Base-by-base conservation (phyloP, 2,329 filamentous ascomycete genomes). In the Aspergillus clavatus region DNA sequence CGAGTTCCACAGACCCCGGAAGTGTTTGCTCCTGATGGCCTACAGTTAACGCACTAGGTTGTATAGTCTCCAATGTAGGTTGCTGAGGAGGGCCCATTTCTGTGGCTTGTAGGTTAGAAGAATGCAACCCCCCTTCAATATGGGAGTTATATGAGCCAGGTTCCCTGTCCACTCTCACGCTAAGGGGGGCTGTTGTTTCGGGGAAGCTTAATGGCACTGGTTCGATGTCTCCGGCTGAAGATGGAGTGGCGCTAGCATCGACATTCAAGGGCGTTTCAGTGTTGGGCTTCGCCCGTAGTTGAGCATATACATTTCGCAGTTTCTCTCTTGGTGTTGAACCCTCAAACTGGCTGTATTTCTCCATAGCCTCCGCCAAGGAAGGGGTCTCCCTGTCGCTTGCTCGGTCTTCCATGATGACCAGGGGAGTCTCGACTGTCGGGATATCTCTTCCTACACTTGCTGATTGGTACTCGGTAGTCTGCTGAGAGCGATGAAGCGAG, bases 201-300 rank as follows among this genome's bases (percentile, higher is more conserved):
- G 63, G 61, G 2, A 60, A 61, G 44, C 8, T 54, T 45, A 62
- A 55, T 2, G 49, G 52, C 7, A 57, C 55, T 36, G 68, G 55
- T 27, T 70, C 65, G 26, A 71, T 67, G 56, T 70, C 68, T 5
- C 61, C 67, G 3, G 62, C 58, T 23, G 67, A 70, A n/a, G 69
- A 71, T n/a, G 69, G 67, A 5, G 68, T 71, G n/a, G 48, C 59
- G 21, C 64, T 66, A n/a, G 53, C 45, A 37, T 57, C 58, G n/a
- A 46, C 47, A 33, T 43, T 51, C 40, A 57, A 56, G 18, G 52
- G 42, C 19, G 55, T 38, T 7, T 29, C 43, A 21, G 51, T 26
- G 33, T 46, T 50, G n/a, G 42, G 40, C 39, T 51, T 58, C 21
- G 59, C 58, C n/a, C 51, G 52, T 24, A 65, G 46, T 27, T 58